Evolutionary conservation across 208 protist genomes (phyloP), one percentile per base, ranked within the genome.

Genomic region (Porcisia hertigi): DNA sequence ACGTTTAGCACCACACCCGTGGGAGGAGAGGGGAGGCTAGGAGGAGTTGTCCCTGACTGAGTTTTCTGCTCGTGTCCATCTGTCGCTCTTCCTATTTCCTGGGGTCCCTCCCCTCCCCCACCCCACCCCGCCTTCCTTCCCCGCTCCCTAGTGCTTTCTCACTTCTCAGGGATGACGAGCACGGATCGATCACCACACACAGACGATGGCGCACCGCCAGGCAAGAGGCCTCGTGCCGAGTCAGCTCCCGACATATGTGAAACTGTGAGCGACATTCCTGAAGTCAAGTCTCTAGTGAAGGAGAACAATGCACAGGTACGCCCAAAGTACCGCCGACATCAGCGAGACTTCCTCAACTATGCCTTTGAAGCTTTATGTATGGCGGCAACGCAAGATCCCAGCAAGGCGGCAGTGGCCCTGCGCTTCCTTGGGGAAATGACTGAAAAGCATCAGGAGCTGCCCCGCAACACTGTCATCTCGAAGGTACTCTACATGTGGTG

Each of bases 291-390:
- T 43, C 76, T 93, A 34, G 82, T 94, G 18, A 23, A 43, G 20
- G 74, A 77, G 23, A 97, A 97, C 73, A 97, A 97, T 59, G 45
- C 58, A 8, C 71, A 95, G 59, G 76, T 57, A 12, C 86, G 83
- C 30, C 82, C 80, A 23, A 91, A 87, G 66, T 69, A 76, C 45
- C 83, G 91, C 12, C 71, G 91, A 12, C 77, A 79, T 23, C 58
- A 71, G 9, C 75, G 66, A 59, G 90, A 97, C 11, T 95, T 97
- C 58, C 77, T 94, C 11, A 94, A 92, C 75, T 67, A 92, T 25
- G 80, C 88, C 18, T 90, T 95, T 39, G 76, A 81, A n/a, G 64
- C 67, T 25, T 49, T 97, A 0, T 86, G 83, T 34, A 36, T 70
- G 4, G 76, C 59, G 9, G 91, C 83, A 8, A 60, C 75, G 43